phyloP scores from a whole-genome alignment of 75 land plant genomes.

The Pinus tabuliformis region DNA sequence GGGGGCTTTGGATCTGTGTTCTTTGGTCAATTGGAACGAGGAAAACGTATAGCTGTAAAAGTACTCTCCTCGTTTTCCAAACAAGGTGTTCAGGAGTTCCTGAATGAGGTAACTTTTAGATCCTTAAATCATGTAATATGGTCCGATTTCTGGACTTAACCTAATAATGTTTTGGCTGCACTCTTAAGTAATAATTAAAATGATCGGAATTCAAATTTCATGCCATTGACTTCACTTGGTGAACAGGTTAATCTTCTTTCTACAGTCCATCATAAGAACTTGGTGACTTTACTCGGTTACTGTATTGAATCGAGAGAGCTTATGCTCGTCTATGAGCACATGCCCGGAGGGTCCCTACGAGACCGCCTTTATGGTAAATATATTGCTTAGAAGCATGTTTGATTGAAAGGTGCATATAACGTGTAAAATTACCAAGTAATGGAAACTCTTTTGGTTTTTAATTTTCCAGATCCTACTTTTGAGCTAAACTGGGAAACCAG shows the following conservation, averaged over 20 bases:
- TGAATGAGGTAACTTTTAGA: too few relatives aligned
- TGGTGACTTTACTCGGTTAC: not conserved
- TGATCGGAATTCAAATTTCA: too few relatives aligned
- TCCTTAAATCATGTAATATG: too few relatives aligned
- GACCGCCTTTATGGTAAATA: not conserved
- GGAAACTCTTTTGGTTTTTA: not conserved
- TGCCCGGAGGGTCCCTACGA: not conserved
- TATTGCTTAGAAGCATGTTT: not conserved
- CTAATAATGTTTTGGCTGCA: too few relatives aligned
- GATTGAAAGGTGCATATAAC: too few relatives aligned
- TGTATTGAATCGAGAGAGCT: too few relatives aligned
- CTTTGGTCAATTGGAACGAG: conserved; percentile 17
- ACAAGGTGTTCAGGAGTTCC: too few relatives aligned
- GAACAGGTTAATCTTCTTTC: not conserved
- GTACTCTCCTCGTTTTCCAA: too few relatives aligned
- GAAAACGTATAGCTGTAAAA: too few relatives aligned
- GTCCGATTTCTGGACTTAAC: too few relatives aligned
- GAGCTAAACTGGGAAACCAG: not conserved
- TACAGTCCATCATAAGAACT: not conserved
- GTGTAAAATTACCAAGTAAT: too few relatives aligned
- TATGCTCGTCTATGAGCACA: not conserved
- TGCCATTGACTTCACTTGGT: not conserved
- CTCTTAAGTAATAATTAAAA: too few relatives aligned
- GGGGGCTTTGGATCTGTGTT: conserved; percentile 59
- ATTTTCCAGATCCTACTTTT: not conserved